Base-by-base conservation (phyloP, 2,329 filamentous ascomycete genomes). In the Exophiala alcalophila region DNA sequence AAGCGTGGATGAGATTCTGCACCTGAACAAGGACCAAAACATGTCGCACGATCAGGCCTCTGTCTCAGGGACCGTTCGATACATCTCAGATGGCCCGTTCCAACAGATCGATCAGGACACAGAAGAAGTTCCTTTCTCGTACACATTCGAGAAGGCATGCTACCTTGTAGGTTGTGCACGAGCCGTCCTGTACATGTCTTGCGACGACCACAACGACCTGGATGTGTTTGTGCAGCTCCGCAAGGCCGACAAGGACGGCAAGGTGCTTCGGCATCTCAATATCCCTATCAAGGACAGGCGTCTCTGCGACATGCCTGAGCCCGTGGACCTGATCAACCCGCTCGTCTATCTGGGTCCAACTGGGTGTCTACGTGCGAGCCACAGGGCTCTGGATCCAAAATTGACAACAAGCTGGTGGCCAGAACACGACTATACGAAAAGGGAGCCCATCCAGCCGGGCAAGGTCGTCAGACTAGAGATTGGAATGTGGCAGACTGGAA, bases 401-500 rank as follows among this genome's bases (percentile, higher is more conserved):
- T 55, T 50, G 38, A 60, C 58, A 12, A 60, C 65, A 11, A 59
- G 55, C 0, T 57, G 65, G n/a, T 63, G 56, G 26, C 62, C 57
- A 0, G 57, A 61, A 42, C 63, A 71, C 34, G 61, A 66, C 1
- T 67, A 72, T 40, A 57, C 60, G 4, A 55, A 56, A 11, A 58
- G 67, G 25, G 60, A 70, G 32, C 67, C 68, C 48, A 56, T 73
- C 1, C 38, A 52, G 2, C 61, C 59, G 0, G 70, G 69, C 0
- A 55, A 64, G 3, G 53, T 73, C 14, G 68, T 72, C 3, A 64
- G 64, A 52, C 54, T 73, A 5, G 67, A 73, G 32, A 72, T 73
- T 41, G 67, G 67, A 0, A 67, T 74, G 6, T 73, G 68, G 69
- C 62, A 64, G 0, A 66, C 68, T 61, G 69, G 70, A 0, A 61